Evolutionary conservation across 2,329 filamentous ascomycete genomes (phyloP).

Genomic region (Talaromyces pinophilus): DNA sequence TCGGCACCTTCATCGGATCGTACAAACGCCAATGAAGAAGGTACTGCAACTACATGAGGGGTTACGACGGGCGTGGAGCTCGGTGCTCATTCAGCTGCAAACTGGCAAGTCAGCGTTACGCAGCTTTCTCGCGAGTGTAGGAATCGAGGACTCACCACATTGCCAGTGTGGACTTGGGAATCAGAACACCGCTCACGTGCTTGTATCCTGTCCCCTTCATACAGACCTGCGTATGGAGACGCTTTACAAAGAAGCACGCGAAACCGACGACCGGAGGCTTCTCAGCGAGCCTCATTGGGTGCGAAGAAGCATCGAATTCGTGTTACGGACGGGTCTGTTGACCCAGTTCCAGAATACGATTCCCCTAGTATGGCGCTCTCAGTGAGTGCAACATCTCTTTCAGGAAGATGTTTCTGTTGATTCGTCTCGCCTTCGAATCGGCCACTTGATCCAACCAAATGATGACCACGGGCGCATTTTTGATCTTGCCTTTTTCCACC

Average conservation of each 20-base stretch:
- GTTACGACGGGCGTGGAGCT: not conserved
- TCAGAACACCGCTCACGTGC: not conserved
- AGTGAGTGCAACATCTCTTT: not conserved
- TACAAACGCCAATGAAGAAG: not conserved
- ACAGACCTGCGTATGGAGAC: not conserved
- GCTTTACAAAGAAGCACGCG: not conserved
- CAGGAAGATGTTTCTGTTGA: not conserved
- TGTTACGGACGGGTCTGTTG: not conserved
- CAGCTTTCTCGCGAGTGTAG: not conserved
- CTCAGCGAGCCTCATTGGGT: constrained; percentile 4
- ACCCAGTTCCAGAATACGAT: not conserved
- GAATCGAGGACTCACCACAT: not conserved
- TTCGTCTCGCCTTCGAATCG: not conserved
- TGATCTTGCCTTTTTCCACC: constrained; percentile 16
- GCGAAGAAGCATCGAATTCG: not conserved
- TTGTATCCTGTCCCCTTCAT: not conserved
- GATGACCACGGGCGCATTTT: constrained; percentile 24
- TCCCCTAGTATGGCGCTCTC: not conserved
- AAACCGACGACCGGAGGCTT: not conserved
- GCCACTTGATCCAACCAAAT: not conserved
- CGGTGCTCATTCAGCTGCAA: not conserved
- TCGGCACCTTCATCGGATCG: not conserved
- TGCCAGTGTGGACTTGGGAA: not conserved
- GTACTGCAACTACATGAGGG: not conserved
- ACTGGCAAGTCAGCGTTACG: not conserved